These are phyloP conservation scores for Xylaria sp. DNA, from an alignment of 2,329 filamentous ascomycete species.

Conservation along the genomic window DNA sequence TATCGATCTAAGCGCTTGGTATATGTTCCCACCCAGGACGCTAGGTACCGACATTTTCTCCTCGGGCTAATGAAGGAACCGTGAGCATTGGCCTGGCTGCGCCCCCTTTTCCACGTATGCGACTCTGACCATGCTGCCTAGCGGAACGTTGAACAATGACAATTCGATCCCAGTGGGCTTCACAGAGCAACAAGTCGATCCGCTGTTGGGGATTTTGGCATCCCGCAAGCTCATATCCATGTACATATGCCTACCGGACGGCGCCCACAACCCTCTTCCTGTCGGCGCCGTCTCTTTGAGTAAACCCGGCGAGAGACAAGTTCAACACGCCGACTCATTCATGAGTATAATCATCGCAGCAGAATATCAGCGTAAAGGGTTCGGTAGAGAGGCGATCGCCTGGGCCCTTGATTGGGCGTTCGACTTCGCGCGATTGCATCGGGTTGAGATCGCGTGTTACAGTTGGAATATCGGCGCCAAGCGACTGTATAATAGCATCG, in stretches of 20 bases:
- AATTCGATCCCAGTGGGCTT: slow-evolving; percentile 9
- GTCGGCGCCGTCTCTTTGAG: slow-evolving; percentile 19
- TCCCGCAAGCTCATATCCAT: slow-evolving; percentile 18
- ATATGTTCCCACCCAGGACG: slow-evolving; percentile 12
- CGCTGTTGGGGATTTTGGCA: background rate
- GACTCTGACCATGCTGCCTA: slow-evolving; percentile 11
- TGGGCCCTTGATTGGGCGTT: slow-evolving; percentile 29
- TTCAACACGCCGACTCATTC: slow-evolving; percentile 9
- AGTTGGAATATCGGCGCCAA: slow-evolving; percentile 23
- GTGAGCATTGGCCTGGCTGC: slow-evolving; percentile 9
- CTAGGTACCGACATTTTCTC: slow-evolving; percentile 15
- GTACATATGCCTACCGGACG: slow-evolving; percentile 16
- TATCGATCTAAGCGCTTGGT: slow-evolving; percentile 13
- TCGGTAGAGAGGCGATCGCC: slow-evolving; percentile 21
- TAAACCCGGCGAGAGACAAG: slow-evolving; percentile 1
- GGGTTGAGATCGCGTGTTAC: slow-evolving; percentile 20
- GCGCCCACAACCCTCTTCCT: background rate
- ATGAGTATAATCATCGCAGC: slow-evolving; percentile 8
- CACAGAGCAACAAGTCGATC: background rate
- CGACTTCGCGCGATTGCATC: slow-evolving; percentile 22
- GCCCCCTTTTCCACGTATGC: background rate
- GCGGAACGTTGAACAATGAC: slow-evolving; percentile 14
- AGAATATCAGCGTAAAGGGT: slow-evolving; percentile 15
- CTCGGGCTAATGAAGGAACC: slow-evolving; percentile 13
- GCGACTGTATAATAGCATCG: slow-evolving; percentile 16